Base-by-base conservation (phyloP, 1,284 basidiomycete species). In the Ustilago lituana region DNA sequence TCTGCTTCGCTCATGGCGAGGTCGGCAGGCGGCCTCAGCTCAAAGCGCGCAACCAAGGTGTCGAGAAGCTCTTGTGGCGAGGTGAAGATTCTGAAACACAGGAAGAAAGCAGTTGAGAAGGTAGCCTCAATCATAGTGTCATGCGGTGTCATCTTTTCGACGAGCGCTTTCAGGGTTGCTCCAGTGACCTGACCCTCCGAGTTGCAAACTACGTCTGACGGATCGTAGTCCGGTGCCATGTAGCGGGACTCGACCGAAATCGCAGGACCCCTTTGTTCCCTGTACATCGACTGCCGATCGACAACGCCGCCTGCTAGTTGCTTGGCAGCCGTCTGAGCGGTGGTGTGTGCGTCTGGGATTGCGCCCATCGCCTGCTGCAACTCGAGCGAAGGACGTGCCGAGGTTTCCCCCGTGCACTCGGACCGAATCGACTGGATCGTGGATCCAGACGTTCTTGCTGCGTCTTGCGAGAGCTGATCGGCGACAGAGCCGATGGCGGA, bases 141-240 rank as follows among this genome's bases (percentile, higher is more conserved):
- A 78, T 95, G 92, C 2, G 94, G 92, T n/a, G 94, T 95, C 89
- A 98, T 91, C 84, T 92, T 93, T 83, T 95, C 94, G 9, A 98
- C 89, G 37, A 98, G 85, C 2, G 90, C 94, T 14, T 87, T 86
- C 54, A 98, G 85, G 2, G 93, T 94, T 1, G 93, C 96, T 23
- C 94, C 94, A 8, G 94, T 90, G 19, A 98, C 87, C 61, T 89
- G 87, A 2, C 93, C 93, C 15, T 98, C 94, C 40, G 87, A 86
- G 82, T 95, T 96, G 85, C 92, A 94, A 1, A 91, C 88, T 46
- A 96, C 90, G 76, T 98, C 94, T 38, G 90, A 88, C 2, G 88
- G 84, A 41, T 87, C 76, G 51, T 83, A 80, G 39, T 63, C 56
- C 1, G 74, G 74, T 26, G 52, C 67, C 56, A 69, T 64, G 54